Percentiles rank a stretch among this genome's conserved stretches.
Evolutionary conservation across 192 early-diverging fungal species (phyloP).

Genomic region (Thamnidium elegans): DNA sequence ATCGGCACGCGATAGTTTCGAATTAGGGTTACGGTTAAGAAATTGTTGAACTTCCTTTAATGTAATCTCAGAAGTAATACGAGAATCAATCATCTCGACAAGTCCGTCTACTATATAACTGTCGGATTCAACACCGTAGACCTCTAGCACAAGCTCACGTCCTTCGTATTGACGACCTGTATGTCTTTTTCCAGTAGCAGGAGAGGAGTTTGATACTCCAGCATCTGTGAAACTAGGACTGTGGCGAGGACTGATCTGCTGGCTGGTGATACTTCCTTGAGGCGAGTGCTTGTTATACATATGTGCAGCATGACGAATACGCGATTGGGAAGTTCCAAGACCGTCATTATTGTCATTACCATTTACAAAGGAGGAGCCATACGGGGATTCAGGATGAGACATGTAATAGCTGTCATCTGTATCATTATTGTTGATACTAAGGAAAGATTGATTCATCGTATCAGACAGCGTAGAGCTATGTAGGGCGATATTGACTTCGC

Average conservation of each 20-base stretch:
- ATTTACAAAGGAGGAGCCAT: slow-evolving; percentile 2
- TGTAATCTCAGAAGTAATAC: slow-evolving; percentile 59
- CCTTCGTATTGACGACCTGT: slow-evolving; percentile 28
- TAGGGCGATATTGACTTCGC: slow-evolving; percentile 8
- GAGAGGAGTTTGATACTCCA: background rate
- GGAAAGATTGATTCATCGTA: background rate
- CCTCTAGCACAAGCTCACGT: slow-evolving; percentile 60
- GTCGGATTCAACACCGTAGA: slow-evolving; percentile 66
- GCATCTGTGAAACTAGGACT: slow-evolving; percentile 10
- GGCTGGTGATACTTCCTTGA: slow-evolving; percentile 26
- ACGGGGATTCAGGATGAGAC: slow-evolving; percentile 26
- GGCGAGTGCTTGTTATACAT: slow-evolving; percentile 15
- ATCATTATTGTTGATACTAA: background rate
- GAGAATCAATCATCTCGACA: slow-evolving; percentile 59
- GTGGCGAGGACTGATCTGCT: slow-evolving; percentile 1
- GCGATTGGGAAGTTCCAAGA: background rate
- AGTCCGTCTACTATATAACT: slow-evolving; percentile 59
- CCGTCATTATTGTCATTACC: background rate
- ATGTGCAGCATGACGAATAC: slow-evolving; percentile 3
- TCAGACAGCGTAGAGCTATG: slow-evolving; percentile 3
- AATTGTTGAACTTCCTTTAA: slow-evolving; percentile 61
- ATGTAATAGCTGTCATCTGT: background rate
- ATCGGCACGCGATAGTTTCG: slow-evolving; percentile 67
- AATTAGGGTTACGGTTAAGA: slow-evolving; percentile 63
- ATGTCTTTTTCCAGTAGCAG: background rate